A percentile compares a stretch with the other conserved stretches of the same genome.
These are phyloP conservation scores for Populus hybrid DNA, from an alignment of 441 rosid species.

Conservation along the genomic window DNA sequence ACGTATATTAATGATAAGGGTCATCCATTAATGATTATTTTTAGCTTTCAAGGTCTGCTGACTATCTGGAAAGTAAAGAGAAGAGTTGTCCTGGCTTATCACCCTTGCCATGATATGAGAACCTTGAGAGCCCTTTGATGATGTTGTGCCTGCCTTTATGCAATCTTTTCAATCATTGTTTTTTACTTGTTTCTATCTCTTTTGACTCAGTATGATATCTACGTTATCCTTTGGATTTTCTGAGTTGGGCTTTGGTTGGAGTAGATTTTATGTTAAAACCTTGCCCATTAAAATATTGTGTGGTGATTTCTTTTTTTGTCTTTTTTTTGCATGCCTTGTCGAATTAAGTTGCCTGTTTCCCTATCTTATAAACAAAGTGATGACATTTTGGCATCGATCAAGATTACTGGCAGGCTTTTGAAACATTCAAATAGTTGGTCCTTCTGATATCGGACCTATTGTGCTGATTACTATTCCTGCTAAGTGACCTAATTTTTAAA, in stretches of 20 bases:
- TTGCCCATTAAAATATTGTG: neutral
- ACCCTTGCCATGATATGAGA: neutral
- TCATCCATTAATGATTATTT: neutral
- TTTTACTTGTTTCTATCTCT: neutral
- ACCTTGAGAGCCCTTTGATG: neutral
- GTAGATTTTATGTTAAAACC: neutral
- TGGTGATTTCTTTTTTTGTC: no score
- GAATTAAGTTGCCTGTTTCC: neutral
- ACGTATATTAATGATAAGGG: neutral
- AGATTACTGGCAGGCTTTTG: neutral
- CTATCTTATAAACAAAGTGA: constrained; percentile 3
- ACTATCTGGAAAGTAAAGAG: neutral
- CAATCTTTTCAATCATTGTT: neutral
- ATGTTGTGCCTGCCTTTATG: neutral
- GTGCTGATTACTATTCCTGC: neutral
- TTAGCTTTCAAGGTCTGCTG: neutral
- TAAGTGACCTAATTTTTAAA: neutral
- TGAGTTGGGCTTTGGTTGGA: neutral
- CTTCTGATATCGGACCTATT: neutral
- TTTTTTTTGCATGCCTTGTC: neutral
- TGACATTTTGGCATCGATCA: neutral
- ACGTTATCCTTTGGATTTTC: neutral
- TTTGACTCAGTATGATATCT: neutral
- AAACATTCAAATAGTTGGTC: neutral
- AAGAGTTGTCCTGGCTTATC: neutral